These are phyloP conservation scores for Marasmius oreades DNA, from an alignment of 1,284 basidiomycete species.

Conservation along the genomic window DNA sequence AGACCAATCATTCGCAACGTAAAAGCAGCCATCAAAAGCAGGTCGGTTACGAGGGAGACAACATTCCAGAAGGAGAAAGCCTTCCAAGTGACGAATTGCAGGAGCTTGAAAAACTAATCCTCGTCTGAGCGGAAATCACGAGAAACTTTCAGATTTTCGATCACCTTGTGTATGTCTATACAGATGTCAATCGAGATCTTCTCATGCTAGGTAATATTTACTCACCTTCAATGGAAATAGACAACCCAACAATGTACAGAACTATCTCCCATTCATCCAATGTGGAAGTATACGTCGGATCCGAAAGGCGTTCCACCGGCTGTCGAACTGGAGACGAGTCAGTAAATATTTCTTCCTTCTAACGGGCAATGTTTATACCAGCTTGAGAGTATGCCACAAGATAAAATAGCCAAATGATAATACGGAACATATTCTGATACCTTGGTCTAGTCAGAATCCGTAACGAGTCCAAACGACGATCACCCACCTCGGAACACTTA, in stretches of 20 bases:
- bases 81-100: conserved; percentile 65
- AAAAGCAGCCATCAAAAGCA: conserved; percentile 72
- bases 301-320: conserved; percentile 57
- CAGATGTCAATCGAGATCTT: background rate
- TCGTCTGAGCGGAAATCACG: background rate
- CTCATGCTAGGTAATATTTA: background rate
- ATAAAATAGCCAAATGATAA: conserved; percentile 82
- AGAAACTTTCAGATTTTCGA: background rate
- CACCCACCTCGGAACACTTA: conserved; percentile 76
- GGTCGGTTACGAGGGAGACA: conserved; percentile 70
- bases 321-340: conserved; percentile 53
- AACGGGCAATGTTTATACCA: conserved; percentile 39
- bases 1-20: conserved; percentile 69
- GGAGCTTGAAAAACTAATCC: conserved; percentile 59
- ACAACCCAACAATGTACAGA: conserved; percentile 73
- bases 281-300: conserved; percentile 38
- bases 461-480: conserved; percentile 14
- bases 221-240: conserved; percentile 77
- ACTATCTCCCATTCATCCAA: conserved; percentile 77
- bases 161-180: conserved; percentile 66
- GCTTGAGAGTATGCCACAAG: conserved; percentile 85
- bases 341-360: conserved; percentile 9
- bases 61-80: conserved; percentile 83
- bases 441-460: conserved; percentile 29
- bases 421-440: conserved; percentile 76